Evolutionary conservation across 106 monocot species (phyloP).

Genomic region (Allium sativum): DNA sequence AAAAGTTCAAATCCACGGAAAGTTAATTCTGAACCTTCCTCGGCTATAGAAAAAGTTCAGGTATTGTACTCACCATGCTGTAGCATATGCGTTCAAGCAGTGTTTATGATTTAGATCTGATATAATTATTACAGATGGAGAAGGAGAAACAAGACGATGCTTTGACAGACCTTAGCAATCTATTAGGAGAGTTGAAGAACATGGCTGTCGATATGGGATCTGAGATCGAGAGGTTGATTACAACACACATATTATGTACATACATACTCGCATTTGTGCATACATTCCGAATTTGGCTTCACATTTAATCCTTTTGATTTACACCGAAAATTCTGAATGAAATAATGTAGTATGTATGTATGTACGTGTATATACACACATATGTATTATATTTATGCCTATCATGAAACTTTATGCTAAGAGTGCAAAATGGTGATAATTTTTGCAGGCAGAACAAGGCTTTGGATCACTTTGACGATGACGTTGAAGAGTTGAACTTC

Average conservation of each 20-base stretch:
- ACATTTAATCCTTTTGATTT: too few relatives aligned
- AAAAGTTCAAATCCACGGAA: slow-evolving; percentile 13
- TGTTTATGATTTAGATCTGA: too few relatives aligned
- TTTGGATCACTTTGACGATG: slow-evolving; percentile 38
- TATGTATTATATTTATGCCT: too few relatives aligned
- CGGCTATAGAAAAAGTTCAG: slow-evolving; percentile 26
- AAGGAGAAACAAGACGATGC: slow-evolving; percentile 73
- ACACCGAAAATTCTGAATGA: too few relatives aligned
- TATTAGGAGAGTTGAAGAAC: slow-evolving; percentile 54
- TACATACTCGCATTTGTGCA: too few relatives aligned
- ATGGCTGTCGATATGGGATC: slow-evolving; percentile 86
- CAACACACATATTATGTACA: too few relatives aligned
- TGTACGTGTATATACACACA: too few relatives aligned
- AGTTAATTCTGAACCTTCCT: slow-evolving; percentile 17
- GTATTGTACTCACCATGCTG: neutral
- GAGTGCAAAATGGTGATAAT: too few relatives aligned
- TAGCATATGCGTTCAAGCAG: too few relatives aligned
- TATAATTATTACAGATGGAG: slow-evolving; percentile 30
- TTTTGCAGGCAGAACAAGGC: slow-evolving; percentile 44
- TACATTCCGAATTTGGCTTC: too few relatives aligned
- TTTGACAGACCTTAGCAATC: slow-evolving; percentile 49
- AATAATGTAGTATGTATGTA: too few relatives aligned
- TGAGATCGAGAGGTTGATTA: slow-evolving; percentile 46
- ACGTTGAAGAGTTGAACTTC: slow-evolving; percentile 33
- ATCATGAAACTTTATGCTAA: too few relatives aligned